phyloP scores from a whole-genome alignment of 1,284 basidiomycete species.

The Sphagnurus paluster region DNA sequence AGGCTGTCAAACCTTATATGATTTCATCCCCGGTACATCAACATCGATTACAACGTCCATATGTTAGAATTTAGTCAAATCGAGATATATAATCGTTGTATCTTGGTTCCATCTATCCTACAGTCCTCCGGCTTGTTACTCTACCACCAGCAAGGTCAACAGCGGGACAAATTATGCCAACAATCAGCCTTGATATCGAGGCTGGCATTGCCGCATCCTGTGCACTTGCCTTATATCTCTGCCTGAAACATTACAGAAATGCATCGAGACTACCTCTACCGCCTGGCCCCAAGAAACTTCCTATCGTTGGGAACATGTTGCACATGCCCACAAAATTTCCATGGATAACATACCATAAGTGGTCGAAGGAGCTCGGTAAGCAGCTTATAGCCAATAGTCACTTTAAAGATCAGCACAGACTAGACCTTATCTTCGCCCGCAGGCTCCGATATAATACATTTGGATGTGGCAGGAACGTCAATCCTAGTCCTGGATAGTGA shows the following conservation, averaged over 20 bases:
- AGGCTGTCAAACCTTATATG: no score
- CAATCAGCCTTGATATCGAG: neutral
- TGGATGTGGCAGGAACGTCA: slow-evolving; percentile 34
- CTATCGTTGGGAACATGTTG: slow-evolving; percentile 11
- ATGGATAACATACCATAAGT: slow-evolving; percentile 12
- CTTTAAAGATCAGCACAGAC: neutral
- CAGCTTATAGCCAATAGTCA: no score
- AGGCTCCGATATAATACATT: slow-evolving; percentile 39
- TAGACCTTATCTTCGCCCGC: slow-evolving; percentile 16
- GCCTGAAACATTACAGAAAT: neutral
- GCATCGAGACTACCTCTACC: slow-evolving; percentile 1
- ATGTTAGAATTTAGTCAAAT: no score
- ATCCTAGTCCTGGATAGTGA: slow-evolving; percentile 40
- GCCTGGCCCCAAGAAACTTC: slow-evolving; percentile 10
- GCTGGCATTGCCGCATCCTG: neutral
- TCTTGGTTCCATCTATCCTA: no score
- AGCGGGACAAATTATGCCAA: no score
- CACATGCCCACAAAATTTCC: slow-evolving; percentile 11
- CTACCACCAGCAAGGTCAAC: no score
- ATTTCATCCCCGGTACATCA: no score
- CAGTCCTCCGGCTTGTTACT: no score
- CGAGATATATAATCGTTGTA: no score
- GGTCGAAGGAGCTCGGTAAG: slow-evolving; percentile 10
- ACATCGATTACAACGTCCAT: no score
- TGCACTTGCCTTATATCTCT: neutral